Conservation (phyloP, 805 yeast genomes). For the Brettanomyces custersianus region DNA sequence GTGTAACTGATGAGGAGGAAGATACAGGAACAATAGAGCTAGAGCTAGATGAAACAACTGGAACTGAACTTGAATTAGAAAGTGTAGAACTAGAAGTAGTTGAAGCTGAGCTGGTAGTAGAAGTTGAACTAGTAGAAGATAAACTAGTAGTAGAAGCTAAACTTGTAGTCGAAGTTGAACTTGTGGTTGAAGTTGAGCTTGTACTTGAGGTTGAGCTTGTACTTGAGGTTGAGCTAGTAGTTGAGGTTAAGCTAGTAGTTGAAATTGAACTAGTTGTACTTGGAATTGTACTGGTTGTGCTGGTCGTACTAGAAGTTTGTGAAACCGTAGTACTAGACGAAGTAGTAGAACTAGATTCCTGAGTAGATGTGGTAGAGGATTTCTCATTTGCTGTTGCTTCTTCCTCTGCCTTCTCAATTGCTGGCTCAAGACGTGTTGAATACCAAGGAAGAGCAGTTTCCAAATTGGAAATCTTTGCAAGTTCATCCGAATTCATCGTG, state of each 20-base stretch:
- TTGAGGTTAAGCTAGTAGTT: background rate
- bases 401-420: slow-evolving; percentile 8
- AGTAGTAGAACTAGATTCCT: slow-evolving; percentile 6
- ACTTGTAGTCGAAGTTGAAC: background rate
- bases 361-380: no score
- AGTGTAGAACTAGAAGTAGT: background rate
- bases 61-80: background rate
- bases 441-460: slow-evolving; percentile 28
- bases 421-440: slow-evolving; percentile 20
- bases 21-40: slow-evolving; percentile 1
- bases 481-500: slow-evolving; percentile 4
- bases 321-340: background rate
- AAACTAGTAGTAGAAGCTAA: background rate
- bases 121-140: background rate
- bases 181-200: background rate
- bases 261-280: background rate
- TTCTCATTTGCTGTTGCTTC: slow-evolving; percentile 9
- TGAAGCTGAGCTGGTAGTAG: background rate
- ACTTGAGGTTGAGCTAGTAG: background rate
- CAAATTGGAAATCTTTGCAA: slow-evolving; percentile 14
- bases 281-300: slow-evolving; percentile 4
- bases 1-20: background rate
- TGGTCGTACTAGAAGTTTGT: slow-evolving; percentile 4
- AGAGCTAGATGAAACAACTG: background rate
- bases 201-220: slow-evolving; percentile 1